phyloP scores from a whole-genome alignment of 2,329 filamentous ascomycete genomes.

The Esteya vermicola region DNA sequence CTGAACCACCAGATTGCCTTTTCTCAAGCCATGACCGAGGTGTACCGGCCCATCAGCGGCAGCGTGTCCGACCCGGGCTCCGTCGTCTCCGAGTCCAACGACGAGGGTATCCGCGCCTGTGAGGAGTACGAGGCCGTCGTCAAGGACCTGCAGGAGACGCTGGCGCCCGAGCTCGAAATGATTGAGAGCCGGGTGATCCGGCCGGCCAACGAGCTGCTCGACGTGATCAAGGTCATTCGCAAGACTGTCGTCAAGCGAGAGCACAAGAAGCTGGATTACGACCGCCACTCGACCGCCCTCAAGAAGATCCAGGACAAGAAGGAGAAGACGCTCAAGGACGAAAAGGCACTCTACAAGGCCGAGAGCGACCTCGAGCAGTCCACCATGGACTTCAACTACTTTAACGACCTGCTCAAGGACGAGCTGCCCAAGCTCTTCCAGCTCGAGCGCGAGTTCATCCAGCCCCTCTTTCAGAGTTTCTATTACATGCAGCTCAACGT shows the following conservation, averaged over 20 bases:
- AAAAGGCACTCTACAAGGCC: conserved; percentile 92
- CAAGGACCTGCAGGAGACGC: conserved; percentile 72
- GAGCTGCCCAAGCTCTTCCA: conserved; percentile 85
- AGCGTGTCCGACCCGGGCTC: conserved; percentile 87
- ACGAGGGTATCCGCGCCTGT: conserved; percentile 85
- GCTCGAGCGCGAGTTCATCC: conserved; percentile 88
- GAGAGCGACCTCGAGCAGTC: conserved; percentile 83
- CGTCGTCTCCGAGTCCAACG: conserved; percentile 68
- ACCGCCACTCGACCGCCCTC: conserved; percentile 65
- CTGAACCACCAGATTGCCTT: conserved; percentile 95
- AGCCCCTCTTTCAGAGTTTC: conserved; percentile 94
- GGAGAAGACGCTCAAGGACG: conserved; percentile 88
- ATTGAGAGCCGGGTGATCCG: conserved; percentile 85
- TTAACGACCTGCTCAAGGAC: conserved; percentile 92
- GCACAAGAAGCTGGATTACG: conserved; percentile 95
- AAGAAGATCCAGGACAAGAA: conserved; percentile 98
- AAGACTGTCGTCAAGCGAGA: conserved; percentile 83
- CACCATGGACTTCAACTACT: conserved; percentile 94
- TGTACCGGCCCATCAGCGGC: conserved; percentile 97
- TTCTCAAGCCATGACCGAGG: conserved; percentile 85
- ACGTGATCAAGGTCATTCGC: conserved; percentile 88
- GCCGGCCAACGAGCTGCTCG: conserved; percentile 82
- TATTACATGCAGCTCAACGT: conserved; percentile 99
- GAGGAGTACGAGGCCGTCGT: conserved; percentile 93
- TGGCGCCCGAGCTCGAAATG: conserved; percentile 92